These are phyloP conservation scores for Peniophora sp. DNA, from an alignment of 1,284 basidiomycete species.

Conservation along the genomic window DNA sequence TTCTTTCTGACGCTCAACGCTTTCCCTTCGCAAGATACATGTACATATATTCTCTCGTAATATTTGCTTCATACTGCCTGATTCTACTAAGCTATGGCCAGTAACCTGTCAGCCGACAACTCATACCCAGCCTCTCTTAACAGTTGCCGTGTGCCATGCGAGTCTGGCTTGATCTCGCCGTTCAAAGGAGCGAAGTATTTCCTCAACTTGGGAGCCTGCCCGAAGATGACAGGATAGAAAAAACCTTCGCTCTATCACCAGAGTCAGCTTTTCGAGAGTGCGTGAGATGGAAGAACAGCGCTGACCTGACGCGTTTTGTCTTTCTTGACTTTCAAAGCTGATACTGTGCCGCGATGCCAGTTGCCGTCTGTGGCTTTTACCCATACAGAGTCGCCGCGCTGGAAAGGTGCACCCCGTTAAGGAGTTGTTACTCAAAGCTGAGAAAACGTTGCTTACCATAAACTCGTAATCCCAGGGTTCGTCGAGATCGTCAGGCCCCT, in stretches of 20 bases:
- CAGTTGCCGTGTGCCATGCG: conserved; percentile 26
- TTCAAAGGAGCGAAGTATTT: conserved; percentile 53
- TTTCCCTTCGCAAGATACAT: too few species aligned
- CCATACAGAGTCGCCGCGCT: conserved; percentile 48
- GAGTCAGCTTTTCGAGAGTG: conserved; percentile 7
- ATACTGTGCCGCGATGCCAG: conserved; percentile 42
- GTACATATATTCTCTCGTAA: too few species aligned
- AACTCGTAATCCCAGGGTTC: conserved; percentile 50
- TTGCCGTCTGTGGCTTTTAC: conserved; percentile 37
- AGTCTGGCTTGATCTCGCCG: conserved; percentile 58
- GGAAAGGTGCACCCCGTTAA: conserved; percentile 7
- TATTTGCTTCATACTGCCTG: too few species aligned
- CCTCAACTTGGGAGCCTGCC: conserved; percentile 28
- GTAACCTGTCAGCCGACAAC: conserved; percentile 7
- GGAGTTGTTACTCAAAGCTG: neutral
- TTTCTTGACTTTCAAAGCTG: conserved; percentile 31
- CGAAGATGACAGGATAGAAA: conserved; percentile 42
- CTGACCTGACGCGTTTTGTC: conserved; percentile 40
- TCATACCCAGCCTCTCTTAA: conserved; percentile 37
- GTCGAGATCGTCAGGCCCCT: conserved; percentile 36
- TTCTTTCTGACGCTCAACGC: too few species aligned
- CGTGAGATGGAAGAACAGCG: neutral
- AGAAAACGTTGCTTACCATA: conserved; percentile 10
- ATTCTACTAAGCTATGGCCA: conserved; percentile 2
- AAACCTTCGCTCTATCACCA: conserved; percentile 32